These are phyloP conservation scores for Roridomyces roridus DNA, from an alignment of 768 basidiomycete genomes.

Conservation along the genomic window DNA sequence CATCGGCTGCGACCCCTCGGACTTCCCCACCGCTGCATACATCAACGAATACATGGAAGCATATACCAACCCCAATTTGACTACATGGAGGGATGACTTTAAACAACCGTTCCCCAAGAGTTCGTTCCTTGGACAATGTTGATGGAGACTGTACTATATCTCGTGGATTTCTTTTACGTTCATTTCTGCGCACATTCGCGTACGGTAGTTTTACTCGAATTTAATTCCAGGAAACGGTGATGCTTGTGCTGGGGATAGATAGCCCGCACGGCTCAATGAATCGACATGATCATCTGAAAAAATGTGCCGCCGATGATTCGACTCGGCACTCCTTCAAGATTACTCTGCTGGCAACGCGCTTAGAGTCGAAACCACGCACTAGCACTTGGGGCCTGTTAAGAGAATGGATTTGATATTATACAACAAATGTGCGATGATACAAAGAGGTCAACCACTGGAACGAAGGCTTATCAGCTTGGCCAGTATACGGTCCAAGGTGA, in stretches of 20 bases:
- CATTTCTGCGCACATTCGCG: not conserved
- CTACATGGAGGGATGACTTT: constrained; percentile 71
- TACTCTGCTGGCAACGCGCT: too few species aligned
- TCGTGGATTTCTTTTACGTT: not conserved
- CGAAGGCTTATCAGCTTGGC: constrained; percentile 51
- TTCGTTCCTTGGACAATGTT: constrained; percentile 65
- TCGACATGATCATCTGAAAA: too few species aligned
- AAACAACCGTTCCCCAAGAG: constrained; percentile 75
- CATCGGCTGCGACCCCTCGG: constrained; percentile 83
- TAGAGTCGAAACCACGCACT: too few species aligned
- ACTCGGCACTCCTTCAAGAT: too few species aligned
- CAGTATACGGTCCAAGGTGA: constrained; percentile 79
- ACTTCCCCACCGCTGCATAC: constrained; percentile 66
- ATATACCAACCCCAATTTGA: constrained; percentile 84
- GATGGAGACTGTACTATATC: constrained; percentile 12
- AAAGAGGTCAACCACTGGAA: not conserved
- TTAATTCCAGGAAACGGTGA: too few species aligned
- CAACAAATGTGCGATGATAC: not conserved
- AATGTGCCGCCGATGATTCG: too few species aligned
- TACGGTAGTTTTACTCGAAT: not conserved
- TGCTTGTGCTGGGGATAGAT: too few species aligned
- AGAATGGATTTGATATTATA: too few species aligned
- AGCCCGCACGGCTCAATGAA: too few species aligned
- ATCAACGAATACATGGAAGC: constrained; percentile 46
- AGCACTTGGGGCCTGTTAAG: too few species aligned